Evolutionary conservation across 2,329 filamentous ascomycete genomes (phyloP), one percentile per base, ranked within the genome.

Genomic region (Alternaria gaisen): DNA sequence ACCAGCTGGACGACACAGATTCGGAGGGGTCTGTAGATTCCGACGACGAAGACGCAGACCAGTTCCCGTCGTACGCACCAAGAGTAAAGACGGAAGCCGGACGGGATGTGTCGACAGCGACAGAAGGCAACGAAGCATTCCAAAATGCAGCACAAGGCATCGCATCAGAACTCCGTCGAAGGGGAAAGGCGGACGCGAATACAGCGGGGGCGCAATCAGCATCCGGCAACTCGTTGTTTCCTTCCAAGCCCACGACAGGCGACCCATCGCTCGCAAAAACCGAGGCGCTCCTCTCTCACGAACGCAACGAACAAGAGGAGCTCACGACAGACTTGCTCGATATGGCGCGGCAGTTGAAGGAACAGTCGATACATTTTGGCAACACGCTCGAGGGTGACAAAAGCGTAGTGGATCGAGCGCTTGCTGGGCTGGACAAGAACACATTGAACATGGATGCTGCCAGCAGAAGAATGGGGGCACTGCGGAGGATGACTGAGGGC

Each of bases 401-500:
- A 75, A 87, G 90, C 34, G 83, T 94, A 3, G 80, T 97, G 20
- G 84, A 86, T 58, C 85, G 88, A 11, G 92, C 94, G 1, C 86
- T 88, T 1, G 84, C 90, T 57, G 92, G 91, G 0, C 84, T 98
- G 69, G 91, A 94, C 72, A 89, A 88, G 77, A 96, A 90, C 70
- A 88, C 90, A 60, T 81, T 84, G 46, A 89, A 89, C 18, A 90
- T 98, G 86, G 89, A 93, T 61, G 86, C 88, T 1, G 93, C 94
- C 4, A 88, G 88, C 54, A 86, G 87, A 65, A 83, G 88, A 64
- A 96, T 98, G 92, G 90, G 91, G 1, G 85, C 87, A 71, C 78
- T 98, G 74, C 84, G 87, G 68, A 85, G 85, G 53, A 93, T 97
- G 88, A 93, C 90, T 16, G 94, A 97, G 81, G 94, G 93, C 4